These are phyloP conservation scores for Carex cristatella DNA, from an alignment of 176 grass and related monocot genomes.

Conservation along the genomic window DNA sequence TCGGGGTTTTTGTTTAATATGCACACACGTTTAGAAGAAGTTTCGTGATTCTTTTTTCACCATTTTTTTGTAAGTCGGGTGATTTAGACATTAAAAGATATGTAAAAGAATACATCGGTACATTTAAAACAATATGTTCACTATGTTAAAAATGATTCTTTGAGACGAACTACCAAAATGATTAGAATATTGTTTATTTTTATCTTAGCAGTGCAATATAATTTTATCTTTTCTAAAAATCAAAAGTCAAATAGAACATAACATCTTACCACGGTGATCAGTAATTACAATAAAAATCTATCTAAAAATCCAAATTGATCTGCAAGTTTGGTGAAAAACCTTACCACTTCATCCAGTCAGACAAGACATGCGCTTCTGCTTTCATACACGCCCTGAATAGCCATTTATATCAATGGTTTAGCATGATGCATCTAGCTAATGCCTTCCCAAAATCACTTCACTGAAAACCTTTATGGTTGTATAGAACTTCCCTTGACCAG, in stretches of 20 bases:
- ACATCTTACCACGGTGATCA: background rate
- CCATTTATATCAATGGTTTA: constrained; percentile 56
- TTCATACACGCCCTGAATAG: constrained; percentile 14
- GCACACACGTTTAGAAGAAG: constrained; percentile 3
- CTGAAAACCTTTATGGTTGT: constrained; percentile 39
- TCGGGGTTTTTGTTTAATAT: constrained; percentile 9
- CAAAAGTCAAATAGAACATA: background rate
- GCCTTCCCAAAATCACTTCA: constrained; percentile 42
- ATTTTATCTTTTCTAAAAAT: background rate
- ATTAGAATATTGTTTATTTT: background rate
- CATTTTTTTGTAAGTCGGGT: constrained; percentile 25
- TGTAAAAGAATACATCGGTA: background rate
- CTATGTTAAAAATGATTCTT: constrained; percentile 15
- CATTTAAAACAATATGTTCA: constrained; percentile 21
- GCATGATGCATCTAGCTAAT: constrained; percentile 49
- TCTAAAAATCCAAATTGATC: constrained; percentile 30
- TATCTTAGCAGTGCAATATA: background rate
- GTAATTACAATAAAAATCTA: background rate
- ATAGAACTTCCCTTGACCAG: constrained; percentile 43
- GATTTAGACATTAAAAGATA: constrained; percentile 30
- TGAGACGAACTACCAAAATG: background rate
- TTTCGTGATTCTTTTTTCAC: constrained; percentile 16
- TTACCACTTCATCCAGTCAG: constrained; percentile 59
- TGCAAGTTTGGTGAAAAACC: constrained; percentile 43
- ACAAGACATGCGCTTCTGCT: constrained; percentile 56